These are phyloP conservation scores for Backusella circina DNA, from an alignment of 192 early-diverging fungal genomes.

Conservation along the genomic window DNA sequence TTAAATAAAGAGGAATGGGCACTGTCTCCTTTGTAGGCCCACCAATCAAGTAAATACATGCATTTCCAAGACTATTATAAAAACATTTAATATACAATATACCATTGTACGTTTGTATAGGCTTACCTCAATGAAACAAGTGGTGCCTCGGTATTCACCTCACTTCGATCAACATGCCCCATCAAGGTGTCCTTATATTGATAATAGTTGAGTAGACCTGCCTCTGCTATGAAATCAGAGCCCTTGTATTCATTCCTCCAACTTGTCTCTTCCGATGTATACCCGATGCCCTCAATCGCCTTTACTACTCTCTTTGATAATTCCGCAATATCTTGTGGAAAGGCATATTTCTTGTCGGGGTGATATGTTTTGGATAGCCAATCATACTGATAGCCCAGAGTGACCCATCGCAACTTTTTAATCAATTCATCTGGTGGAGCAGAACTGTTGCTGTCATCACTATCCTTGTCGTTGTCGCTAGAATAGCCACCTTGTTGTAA, in stretches of 20 bases:
- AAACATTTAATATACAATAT: not conserved
- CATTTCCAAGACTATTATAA: constrained; percentile 58
- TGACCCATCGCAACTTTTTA: constrained; percentile 66
- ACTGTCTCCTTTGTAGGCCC: constrained; percentile 61
- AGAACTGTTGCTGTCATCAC: constrained; percentile 34
- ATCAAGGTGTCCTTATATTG: constrained; percentile 75
- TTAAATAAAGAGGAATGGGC: constrained; percentile 72
- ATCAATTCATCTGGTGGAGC: constrained; percentile 42
- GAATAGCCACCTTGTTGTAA: constrained; percentile 9
- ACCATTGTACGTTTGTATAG: too few species aligned
- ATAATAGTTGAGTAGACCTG: constrained; percentile 94
- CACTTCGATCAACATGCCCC: constrained; percentile 91
- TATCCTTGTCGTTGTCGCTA: not conserved
- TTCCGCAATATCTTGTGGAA: constrained; percentile 64
- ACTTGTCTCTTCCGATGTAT: not conserved
- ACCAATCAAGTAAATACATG: constrained; percentile 82
- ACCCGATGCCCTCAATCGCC: constrained; percentile 48
- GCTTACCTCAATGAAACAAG: constrained; percentile 75
- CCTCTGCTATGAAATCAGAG: constrained; percentile 67
- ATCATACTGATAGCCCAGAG: constrained; percentile 76
- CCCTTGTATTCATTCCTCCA: constrained; percentile 55
- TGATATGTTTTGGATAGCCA: constrained; percentile 82
- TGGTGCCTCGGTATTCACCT: constrained; percentile 80
- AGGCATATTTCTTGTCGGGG: constrained; percentile 56
- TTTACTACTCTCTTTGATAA: constrained; percentile 66